Conservation (phyloP, 2,329 filamentous ascomycete species). For the Scedosporium minutisporum region DNA sequence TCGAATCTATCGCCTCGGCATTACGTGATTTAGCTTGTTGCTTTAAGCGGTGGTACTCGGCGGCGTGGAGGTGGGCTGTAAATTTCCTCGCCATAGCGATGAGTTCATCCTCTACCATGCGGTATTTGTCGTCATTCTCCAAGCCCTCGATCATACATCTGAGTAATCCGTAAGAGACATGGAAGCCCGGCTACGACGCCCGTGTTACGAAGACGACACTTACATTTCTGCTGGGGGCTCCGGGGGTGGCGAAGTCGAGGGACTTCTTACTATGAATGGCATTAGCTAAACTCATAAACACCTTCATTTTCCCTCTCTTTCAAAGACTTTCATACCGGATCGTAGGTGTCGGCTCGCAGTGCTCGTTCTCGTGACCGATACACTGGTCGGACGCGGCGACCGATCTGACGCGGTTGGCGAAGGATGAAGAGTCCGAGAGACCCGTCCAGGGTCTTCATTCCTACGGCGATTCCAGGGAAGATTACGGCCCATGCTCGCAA, state of each 20-base stretch:
- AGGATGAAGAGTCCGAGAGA: not conserved
- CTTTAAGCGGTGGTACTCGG: conserved; percentile 64
- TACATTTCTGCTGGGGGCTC: conserved; percentile 38
- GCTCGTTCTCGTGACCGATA: not conserved
- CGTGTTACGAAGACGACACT: not conserved
- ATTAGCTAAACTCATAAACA: not conserved
- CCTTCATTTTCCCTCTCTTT: not conserved
- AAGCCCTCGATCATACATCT: conserved; percentile 57
- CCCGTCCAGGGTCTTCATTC: not conserved
- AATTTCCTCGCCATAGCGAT: conserved; percentile 56
- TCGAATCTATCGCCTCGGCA: conserved; percentile 37
- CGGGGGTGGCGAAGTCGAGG: conserved; percentile 43
- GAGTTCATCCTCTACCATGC: conserved; percentile 81
- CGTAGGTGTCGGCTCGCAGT: not conserved
- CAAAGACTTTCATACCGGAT: not conserved
- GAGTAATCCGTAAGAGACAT: not conserved
- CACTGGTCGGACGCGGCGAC: not conserved
- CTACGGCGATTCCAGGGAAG: conserved; percentile 5
- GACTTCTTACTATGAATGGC: conserved; percentile 17
- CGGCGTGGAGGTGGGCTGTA: conserved; percentile 67
- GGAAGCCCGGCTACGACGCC: not conserved
- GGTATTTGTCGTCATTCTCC: conserved; percentile 61
- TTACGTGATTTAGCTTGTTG: conserved; percentile 44
- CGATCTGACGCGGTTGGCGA: not conserved
- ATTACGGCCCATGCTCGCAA: not conserved